These are phyloP conservation scores for Liquidambar formosana DNA, from an alignment of 164 flowering plant species.

Conservation along the genomic window DNA sequence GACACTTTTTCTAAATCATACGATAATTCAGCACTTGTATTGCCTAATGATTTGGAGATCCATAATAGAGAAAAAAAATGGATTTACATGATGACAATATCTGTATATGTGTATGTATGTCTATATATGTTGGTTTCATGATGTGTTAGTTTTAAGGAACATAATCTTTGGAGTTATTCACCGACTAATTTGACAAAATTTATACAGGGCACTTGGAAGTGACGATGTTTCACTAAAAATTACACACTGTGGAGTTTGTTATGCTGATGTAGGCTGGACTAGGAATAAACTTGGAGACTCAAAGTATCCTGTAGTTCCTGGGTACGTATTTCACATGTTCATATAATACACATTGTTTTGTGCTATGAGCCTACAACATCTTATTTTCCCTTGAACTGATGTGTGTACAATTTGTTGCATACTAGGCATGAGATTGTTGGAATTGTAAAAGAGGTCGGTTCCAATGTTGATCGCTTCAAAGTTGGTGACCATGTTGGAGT, in stretches of 20 bases:
- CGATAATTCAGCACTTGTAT: no score
- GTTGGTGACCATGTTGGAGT: conserved; percentile 86
- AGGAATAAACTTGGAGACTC: conserved; percentile 48
- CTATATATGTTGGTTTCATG: no score
- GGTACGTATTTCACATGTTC: conserved; percentile 38
- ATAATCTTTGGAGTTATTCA: not conserved
- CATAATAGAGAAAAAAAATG: no score
- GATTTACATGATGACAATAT: no score
- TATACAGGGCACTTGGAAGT: conserved; percentile 43
- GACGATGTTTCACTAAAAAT: conserved; percentile 66
- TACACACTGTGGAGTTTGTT: conserved; percentile 84
- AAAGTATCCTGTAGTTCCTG: conserved; percentile 75
- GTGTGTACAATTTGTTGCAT: not conserved
- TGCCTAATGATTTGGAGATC: no score
- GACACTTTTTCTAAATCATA: no score
- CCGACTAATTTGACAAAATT: conserved; percentile 7
- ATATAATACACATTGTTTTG: not conserved
- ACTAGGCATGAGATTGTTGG: conserved; percentile 89
- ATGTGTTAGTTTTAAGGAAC: no score
- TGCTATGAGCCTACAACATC: not conserved
- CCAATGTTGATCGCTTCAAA: conserved; percentile 60
- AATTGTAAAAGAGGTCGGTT: conserved; percentile 68
- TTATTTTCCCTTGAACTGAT: not conserved
- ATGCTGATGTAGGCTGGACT: conserved; percentile 70
- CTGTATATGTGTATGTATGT: no score